Percentiles rank a stretch among this genome's conserved stretches.
These are phyloP conservation scores for Xylariaceae sp. DNA, from an alignment of 2,329 filamentous ascomycete genomes.

Conservation along the genomic window DNA sequence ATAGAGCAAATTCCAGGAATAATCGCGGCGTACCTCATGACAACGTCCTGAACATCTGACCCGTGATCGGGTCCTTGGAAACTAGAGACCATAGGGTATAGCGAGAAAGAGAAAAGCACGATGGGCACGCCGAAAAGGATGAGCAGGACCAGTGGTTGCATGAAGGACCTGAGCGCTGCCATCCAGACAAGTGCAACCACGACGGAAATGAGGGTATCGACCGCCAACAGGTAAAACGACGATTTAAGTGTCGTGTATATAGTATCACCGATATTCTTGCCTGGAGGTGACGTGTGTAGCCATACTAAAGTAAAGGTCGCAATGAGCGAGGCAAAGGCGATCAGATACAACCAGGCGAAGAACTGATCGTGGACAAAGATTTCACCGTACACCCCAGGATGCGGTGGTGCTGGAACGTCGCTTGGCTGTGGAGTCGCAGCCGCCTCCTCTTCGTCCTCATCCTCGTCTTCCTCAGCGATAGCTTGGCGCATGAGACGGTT, in stretches of 20 bases:
- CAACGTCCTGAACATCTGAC: conserved; percentile 73
- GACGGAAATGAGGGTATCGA: conserved; percentile 87
- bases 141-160: conserved; percentile 72
- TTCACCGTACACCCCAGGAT: conserved; percentile 57
- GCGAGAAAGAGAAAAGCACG: conserved; percentile 79
- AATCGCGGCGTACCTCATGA: conserved; percentile 82
- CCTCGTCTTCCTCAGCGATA: conserved; percentile 35
- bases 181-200: conserved; percentile 88
- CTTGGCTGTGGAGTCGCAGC: conserved; percentile 7
- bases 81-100: conserved; percentile 88
- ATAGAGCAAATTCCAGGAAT: conserved; percentile 68
- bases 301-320: conserved; percentile 86
- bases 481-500: conserved; percentile 38
- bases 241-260: conserved; percentile 84
- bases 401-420: conserved; percentile 40
- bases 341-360: conserved; percentile 85
- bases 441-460: conserved; percentile 28
- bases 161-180: conserved; percentile 79
- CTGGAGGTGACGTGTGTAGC: conserved; percentile 74
- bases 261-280: conserved; percentile 75
- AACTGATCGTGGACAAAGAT: conserved; percentile 81
- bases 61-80: conserved; percentile 73
- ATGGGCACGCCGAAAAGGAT: conserved; percentile 81
- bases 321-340: conserved; percentile 75
- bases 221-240: conserved; percentile 82